Conservation (phyloP, 306 rosid species). For the Neltuma alba region DNA sequence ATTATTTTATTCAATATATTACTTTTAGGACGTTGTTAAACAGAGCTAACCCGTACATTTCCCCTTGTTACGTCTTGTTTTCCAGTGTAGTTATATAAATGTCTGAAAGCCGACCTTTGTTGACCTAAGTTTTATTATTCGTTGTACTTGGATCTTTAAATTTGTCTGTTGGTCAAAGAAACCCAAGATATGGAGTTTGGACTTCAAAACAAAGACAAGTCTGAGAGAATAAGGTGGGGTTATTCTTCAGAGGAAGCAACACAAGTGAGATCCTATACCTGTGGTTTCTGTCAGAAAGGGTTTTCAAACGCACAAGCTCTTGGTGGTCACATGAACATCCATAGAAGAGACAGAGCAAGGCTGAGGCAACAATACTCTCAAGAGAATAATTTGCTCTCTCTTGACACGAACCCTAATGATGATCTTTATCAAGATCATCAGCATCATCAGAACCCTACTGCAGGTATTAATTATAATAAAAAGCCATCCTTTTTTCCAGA, state of each 20-base stretch:
- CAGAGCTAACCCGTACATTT: not conserved
- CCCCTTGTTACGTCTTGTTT: constrained; percentile 26
- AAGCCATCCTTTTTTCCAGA: not conserved
- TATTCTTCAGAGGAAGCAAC: not conserved
- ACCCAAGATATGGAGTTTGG: constrained; percentile 37
- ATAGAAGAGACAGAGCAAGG: not conserved
- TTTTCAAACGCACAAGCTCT: constrained; percentile 11
- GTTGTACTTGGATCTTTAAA: not conserved
- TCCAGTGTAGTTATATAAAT: constrained; percentile 37
- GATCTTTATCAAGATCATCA: not conserved
- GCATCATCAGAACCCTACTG: not conserved
- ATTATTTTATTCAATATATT: not conserved
- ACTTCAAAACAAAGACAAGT: constrained; percentile 19
- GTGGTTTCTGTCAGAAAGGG: not conserved
- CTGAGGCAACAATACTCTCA: not conserved
- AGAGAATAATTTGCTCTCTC: not conserved
- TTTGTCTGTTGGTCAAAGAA: not conserved
- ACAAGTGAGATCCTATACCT: not conserved
- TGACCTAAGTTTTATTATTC: constrained; percentile 34
- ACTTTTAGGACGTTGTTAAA: not conserved
- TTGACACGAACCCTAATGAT: not conserved
- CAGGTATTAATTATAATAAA: not conserved
- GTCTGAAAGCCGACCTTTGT: constrained; percentile 24
- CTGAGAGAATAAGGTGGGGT: not conserved
- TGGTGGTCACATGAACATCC: constrained; percentile 3